Evolutionary conservation across 768 basidiomycete species (phyloP), one percentile per base, ranked within the genome.

Genomic region (Boletus patriciae): DNA sequence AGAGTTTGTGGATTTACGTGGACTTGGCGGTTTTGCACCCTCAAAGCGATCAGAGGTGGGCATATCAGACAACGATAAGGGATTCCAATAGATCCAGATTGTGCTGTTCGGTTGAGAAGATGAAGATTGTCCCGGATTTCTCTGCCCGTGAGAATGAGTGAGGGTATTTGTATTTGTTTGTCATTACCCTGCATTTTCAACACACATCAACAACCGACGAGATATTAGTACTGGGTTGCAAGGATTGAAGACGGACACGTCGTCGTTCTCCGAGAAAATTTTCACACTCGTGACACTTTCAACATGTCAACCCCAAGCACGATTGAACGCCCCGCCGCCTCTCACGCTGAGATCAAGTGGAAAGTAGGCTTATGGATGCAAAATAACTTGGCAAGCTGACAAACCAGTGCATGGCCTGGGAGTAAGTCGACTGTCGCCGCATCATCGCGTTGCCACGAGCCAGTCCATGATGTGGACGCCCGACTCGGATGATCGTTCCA

Each of bases 1-100:
- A 11, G 3, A 51, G 2, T 41, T 9, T 46, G 44, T 34, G 1
- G 9, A 59, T 69, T 62, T 45, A 69, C 68, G 69, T 48, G 68
- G 62, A 47, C 67, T 69, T 1, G 69, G 68, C 18, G 59, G 69
- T 34, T 45, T 61, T 40, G 55, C 27, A 13, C 19, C 34, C 29
- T 18, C 11, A 3, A 23, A 8, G n/a, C 11, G 27, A 44, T 55
- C 42, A 33, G 56, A 56, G 3, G 42, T 16, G 27, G 49, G 42
- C 66, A 67, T 68, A 38, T 23, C 19, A 37, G 44, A 45, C 11
- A 41, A 29, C 19, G 18, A 46, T 42, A 33, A 33, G 52, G 36
- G 34, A 34, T 23, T 12, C 38, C 33, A 33, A 16, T 6, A 12
- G 36, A 36, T 41, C 48, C n/a, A n/a, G n/a, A n/a, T n/a, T 46